phyloP scores from a whole-genome alignment of 148 eudicot genomes.

The Vaccinium darrowii region DNA sequence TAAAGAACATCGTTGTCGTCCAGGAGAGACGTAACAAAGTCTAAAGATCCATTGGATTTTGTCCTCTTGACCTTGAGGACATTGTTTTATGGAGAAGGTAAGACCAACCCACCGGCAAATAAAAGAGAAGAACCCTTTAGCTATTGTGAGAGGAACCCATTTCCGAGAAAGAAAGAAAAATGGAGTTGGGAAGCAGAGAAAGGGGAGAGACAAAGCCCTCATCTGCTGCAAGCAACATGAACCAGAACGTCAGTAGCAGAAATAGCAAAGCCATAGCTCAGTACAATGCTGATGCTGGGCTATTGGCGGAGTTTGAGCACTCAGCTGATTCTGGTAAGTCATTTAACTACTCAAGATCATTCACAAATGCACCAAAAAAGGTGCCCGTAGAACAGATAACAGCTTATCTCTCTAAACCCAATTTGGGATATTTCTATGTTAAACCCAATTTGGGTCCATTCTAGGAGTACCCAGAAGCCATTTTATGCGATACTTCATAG shows the following conservation, averaged over 20 bases:
- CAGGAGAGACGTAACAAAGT: too few relatives aligned
- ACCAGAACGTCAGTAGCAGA: neutral
- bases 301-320: slow-evolving; percentile 37
- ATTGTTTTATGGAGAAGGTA: too few relatives aligned
- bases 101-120: too few relatives aligned
- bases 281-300: slow-evolving; percentile 35
- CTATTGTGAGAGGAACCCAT: neutral
- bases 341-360: slow-evolving; percentile 33
- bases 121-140: too few relatives aligned
- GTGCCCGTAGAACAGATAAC: slow-evolving; percentile 27
- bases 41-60: too few relatives aligned
- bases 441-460: slow-evolving; percentile 44
- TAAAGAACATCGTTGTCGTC: too few relatives aligned
- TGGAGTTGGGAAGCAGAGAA: slow-evolving; percentile 14
- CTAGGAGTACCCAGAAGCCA: slow-evolving; percentile 30
- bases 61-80: too few relatives aligned
- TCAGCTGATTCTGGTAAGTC: slow-evolving; percentile 32
- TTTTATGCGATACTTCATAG: slow-evolving; percentile 42
- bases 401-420: slow-evolving; percentile 36
- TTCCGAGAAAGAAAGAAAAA: neutral
- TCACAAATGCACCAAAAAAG: slow-evolving; percentile 17
- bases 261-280: slow-evolving; percentile 23
- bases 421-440: slow-evolving; percentile 33
- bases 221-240: slow-evolving; percentile 18
- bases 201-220: neutral